Base-by-base conservation (phyloP, 1,139 yeast genomes). In the Taphrina pruni region DNA sequence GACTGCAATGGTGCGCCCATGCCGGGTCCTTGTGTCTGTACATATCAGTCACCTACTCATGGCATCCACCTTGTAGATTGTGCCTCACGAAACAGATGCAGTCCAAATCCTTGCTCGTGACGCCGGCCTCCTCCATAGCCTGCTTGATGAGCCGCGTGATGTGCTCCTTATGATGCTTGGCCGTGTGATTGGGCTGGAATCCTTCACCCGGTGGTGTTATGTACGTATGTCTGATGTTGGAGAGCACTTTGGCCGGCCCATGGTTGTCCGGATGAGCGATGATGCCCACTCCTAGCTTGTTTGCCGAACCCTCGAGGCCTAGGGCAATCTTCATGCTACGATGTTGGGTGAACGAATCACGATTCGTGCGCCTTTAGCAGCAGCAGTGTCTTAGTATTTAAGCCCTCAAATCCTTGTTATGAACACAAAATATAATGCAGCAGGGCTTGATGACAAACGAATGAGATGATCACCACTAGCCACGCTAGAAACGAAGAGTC, bases 1-100 rank as follows among this genome's bases (percentile, higher is more conserved):
- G 95, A 87, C 75, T 94, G 97, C 70, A 94, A 81, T 0, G 99
- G 99, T 0, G 98, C 98, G 2, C 99, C 99, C 99, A 94, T 95
- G 1, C 99, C 99, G 0, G 99, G 99, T 4, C 99, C 99, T 78
- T 90, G 96, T 1, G 98, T 94, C 62, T 58, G 32, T 20, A 26
- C 32, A 26, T 26, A 26, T 26, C 32, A 26, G 32, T 26, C 32
- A 4, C 32, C 32, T 26, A 26, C 32, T 26, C 32, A 26, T 26
- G 32, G 32, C 32, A 26, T 26, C 32, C 32, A 26, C 32, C 32
- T 26, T 26, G 17, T 17, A 2, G 32, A 26, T 4, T 26, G 32
- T 26, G 32, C 32, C 69, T 26, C n/a, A 71, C 69, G 78, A 93
- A 94, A 78, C 97, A 92, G 68, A 94, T 89, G 74, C 96, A 92